Percentiles rank a stretch among this genome's conserved stretches.
Evolutionary conservation across 2,329 filamentous ascomycete genomes (phyloP).

Genomic region (Sarocladium kiliense): DNA sequence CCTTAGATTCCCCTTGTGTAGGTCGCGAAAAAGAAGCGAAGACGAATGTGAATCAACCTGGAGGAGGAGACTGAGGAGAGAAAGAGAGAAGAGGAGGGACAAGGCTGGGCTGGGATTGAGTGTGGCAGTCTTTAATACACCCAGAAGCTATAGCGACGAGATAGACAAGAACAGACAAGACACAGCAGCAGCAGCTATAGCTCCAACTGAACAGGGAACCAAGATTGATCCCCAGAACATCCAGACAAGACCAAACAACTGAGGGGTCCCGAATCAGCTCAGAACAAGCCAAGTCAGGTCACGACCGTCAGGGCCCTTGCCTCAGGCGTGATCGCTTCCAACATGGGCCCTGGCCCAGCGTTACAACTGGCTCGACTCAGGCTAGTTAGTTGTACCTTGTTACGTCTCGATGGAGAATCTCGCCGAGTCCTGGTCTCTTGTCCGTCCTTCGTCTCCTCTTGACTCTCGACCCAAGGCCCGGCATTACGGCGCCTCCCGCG

Average conservation of each 20-base stretch:
- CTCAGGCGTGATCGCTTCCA: too few species aligned
- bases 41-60: constrained; percentile 2
- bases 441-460: too few species aligned
- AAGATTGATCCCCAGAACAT: not conserved
- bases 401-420: constrained; percentile 1
- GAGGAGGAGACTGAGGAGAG: constrained; percentile 8
- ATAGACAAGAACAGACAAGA: too few species aligned
- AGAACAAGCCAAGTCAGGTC: not conserved
- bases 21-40: not conserved
- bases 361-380: too few species aligned
- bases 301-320: not conserved
- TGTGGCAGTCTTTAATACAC: constrained; percentile 3
- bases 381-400: too few species aligned
- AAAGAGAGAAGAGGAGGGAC: constrained; percentile 2
- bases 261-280: not conserved
- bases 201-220: too few species aligned
- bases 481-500: constrained; percentile 8
- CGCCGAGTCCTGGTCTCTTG: not conserved
- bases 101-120: not conserved
- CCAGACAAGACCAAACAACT: not conserved
- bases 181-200: too few species aligned
- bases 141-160: too few species aligned
- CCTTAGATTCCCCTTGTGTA: not conserved
- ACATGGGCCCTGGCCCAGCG: too few species aligned
- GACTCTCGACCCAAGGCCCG: not conserved